phyloP scores from a whole-genome alignment of 441 rosid species.

The Brassica balearica region DNA sequence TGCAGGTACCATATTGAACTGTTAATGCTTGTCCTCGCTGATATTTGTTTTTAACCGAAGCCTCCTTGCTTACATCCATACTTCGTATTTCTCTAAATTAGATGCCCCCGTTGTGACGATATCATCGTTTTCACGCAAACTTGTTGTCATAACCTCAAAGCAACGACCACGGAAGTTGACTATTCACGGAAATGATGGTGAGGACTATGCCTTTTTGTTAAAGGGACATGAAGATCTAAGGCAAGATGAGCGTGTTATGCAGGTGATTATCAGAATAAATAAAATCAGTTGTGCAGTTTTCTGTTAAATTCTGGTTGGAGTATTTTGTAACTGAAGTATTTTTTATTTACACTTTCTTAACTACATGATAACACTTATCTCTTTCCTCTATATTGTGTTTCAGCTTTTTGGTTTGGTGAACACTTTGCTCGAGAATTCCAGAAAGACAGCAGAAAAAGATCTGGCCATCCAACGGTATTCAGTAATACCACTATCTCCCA shows the following conservation, averaged over 20 bases:
- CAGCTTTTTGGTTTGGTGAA: conserved; percentile 99
- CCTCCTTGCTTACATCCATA: conserved; percentile 26
- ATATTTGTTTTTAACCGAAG: conserved; percentile 29
- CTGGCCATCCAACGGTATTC: conserved; percentile 85
- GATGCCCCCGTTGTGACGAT: conserved; percentile 93
- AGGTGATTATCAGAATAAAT: conserved; percentile 52
- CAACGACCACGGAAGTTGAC: conserved; percentile 98
- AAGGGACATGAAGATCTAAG: conserved; percentile 99
- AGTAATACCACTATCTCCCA: conserved; percentile 97
- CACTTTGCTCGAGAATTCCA: conserved; percentile 88
- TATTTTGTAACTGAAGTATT: conserved; percentile 5
- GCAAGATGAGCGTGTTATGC: conserved; percentile 99
- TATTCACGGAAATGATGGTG: conserved; percentile 95
- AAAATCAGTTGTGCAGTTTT: conserved; percentile 3
- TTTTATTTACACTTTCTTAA: conserved; percentile 6
- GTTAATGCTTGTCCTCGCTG: conserved; percentile 28
- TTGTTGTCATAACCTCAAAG: conserved; percentile 90
- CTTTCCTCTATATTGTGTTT: conserved; percentile 28
- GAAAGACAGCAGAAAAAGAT: conserved; percentile 94
- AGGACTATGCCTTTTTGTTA: conserved; percentile 91
- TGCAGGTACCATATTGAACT: conserved; percentile 63
- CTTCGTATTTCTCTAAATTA: conserved; percentile 39
- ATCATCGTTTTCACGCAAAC: conserved; percentile 90
- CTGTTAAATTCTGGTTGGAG: conserved; percentile 22
- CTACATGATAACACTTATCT: conserved; percentile 18